Evolutionary conservation across 106 monocot species (phyloP).

Genomic region (Dactylorhiza incarnata): DNA sequence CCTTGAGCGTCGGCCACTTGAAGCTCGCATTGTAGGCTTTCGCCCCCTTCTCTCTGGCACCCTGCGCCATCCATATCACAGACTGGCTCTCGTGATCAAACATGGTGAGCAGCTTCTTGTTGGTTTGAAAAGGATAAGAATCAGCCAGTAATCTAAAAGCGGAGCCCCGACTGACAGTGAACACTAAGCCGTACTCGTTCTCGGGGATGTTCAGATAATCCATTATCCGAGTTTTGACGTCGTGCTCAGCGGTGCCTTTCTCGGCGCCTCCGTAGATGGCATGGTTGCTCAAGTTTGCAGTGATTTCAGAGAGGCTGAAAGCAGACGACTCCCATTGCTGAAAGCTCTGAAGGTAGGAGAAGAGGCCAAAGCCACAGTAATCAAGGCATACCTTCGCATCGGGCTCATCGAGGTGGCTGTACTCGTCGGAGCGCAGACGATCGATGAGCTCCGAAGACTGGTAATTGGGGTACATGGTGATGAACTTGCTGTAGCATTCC

Average conservation of each 20-base stretch:
- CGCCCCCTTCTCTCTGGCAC: slow-evolving; percentile 84
- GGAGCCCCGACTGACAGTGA: slow-evolving; percentile 86
- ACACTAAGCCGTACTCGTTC: slow-evolving; percentile 84
- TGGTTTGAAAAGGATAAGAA: slow-evolving; percentile 90
- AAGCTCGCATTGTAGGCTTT: slow-evolving; percentile 72
- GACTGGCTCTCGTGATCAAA: slow-evolving; percentile 98
- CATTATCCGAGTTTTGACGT: slow-evolving; percentile 78
- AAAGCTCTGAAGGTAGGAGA: slow-evolving; percentile 73
- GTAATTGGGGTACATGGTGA: slow-evolving; percentile 91
- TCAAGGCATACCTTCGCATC: slow-evolving; percentile 82
- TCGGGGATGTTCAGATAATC: slow-evolving; percentile 93
- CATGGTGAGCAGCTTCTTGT: slow-evolving; percentile 93
- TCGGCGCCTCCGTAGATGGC: slow-evolving; percentile 81
- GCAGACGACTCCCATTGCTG: slow-evolving; percentile 64
- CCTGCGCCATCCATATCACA: slow-evolving; percentile 78
- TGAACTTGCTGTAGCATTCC: slow-evolving; percentile 63
- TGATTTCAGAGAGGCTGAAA: slow-evolving; percentile 76
- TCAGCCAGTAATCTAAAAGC: slow-evolving; percentile 86
- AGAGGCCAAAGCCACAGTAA: slow-evolving; percentile 94
- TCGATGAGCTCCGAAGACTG: slow-evolving; percentile 58
- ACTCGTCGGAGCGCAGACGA: slow-evolving; percentile 56
- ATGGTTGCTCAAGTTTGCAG: slow-evolving; percentile 86
- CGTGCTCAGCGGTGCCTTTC: slow-evolving; percentile 73
- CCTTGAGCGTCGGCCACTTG: slow-evolving; percentile 82
- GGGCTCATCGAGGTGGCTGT: slow-evolving; percentile 53